Base-by-base conservation (phyloP, 305 asterid genomes). In the Solanum hybrid region DNA sequence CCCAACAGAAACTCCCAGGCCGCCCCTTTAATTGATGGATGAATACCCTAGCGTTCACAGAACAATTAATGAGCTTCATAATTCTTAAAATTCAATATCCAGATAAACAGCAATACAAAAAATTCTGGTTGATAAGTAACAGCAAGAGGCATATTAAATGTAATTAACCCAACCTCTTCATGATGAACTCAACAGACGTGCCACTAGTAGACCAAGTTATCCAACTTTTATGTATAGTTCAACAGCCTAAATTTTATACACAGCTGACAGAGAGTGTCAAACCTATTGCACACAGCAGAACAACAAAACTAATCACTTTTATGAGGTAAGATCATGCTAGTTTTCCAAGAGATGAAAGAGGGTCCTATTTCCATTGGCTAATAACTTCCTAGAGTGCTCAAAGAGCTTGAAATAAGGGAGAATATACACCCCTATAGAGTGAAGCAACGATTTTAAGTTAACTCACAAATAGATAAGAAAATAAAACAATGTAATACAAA, bases 1-100 rank as follows among this genome's bases (percentile, higher is more conserved):
- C 99, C 99, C 94, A 97, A 92, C 93, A 97, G 93, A 90, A 97
- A 96, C 91, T 97, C 99, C 99, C 99, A 97, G 87, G 94, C 99
- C 32, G 91, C 98, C 89, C 99, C 99, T 93, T 97, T 97, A 89
- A 97, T 93, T 68, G 96, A 94, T 88, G 99, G 99, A 94, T 97
- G 99, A 89, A 97, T 93, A 73, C 99, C 99, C 99, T 97, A 91
- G 89, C 82, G 34, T 65, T 86, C 84, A 90, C 51, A 85, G 45
- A 85, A 85, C 20, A 57, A 32, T 57, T 85, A 85, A 57, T 85
- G 32, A 85, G 88, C 45, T 22, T 57, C 38, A 84, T 10, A 85
- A 57, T 85, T 85, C 45, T 22, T 85, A 22, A 57, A 57, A n/a
- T 57, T 85, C 27, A 85, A 65, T 85, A 32, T 29, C 51, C 51